These are phyloP conservation scores for Ulota crispa DNA, from an alignment of 225 moss, liverwort and hornwort species.

Conservation along the genomic window DNA sequence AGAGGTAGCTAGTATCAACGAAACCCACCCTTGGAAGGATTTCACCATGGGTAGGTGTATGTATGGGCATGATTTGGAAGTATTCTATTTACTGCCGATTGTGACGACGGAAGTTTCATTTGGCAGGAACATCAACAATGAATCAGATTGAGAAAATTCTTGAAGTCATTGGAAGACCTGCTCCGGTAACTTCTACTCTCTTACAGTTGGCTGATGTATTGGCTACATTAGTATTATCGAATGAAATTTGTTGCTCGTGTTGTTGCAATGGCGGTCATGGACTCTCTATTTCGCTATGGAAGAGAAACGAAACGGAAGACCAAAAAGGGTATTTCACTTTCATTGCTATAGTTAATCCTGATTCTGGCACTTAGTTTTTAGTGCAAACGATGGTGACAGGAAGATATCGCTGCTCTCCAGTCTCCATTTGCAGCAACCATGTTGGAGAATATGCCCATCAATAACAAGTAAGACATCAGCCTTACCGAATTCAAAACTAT, in stretches of 20 bases:
- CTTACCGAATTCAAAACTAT: neutral
- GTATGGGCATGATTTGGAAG: neutral
- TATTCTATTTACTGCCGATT: neutral
- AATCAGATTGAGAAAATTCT: constrained; percentile 97
- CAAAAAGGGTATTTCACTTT: too few species aligned
- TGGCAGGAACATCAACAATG: constrained; percentile 91
- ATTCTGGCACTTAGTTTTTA: neutral
- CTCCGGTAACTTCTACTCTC: constrained; percentile 48
- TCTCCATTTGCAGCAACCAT: constrained; percentile 93
- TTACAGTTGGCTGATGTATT: neutral
- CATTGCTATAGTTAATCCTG: too few species aligned
- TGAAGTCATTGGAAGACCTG: constrained; percentile 90
- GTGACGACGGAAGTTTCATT: neutral
- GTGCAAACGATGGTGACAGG: constrained; percentile 46
- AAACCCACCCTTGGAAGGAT: neutral
- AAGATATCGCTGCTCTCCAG: constrained; percentile 79
- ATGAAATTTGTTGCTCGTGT: neutral
- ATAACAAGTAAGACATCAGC: constrained; percentile 46
- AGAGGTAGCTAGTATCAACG: neutral
- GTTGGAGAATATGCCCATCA: constrained; percentile 77
- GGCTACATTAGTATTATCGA: neutral
- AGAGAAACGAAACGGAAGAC: too few species aligned
- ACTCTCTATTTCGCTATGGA: neutral
- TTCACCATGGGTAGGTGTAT: neutral
- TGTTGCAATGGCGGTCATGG: neutral